Conservation (phyloP, 192 early-diverging fungal species). For the Umbelopsis vinacea region DNA sequence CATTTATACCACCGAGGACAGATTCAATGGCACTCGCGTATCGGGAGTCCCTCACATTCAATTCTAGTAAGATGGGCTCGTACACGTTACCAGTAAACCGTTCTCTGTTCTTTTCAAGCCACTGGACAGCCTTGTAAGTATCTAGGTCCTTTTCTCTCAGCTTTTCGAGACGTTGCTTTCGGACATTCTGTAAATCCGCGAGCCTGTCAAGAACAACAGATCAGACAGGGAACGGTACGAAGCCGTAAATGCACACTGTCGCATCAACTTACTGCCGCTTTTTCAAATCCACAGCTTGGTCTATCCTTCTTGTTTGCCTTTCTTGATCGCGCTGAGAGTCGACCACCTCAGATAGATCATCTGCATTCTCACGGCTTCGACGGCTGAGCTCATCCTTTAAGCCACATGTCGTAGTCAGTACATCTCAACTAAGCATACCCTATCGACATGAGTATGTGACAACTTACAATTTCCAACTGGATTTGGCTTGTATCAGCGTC, state of each 20-base stretch:
- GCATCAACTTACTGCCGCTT: constrained; percentile 31
- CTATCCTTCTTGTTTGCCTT: constrained; percentile 19
- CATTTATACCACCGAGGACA: constrained; percentile 42
- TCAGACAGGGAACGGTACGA: neutral
- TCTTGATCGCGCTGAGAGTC: constrained; percentile 40
- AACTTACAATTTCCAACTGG: constrained; percentile 41
- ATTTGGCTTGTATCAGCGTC: constrained; percentile 31
- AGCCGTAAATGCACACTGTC: too few species aligned
- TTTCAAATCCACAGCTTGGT: constrained; percentile 28
- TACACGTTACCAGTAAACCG: constrained; percentile 73
- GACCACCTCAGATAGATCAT: constrained; percentile 41
- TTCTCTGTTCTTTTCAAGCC: constrained; percentile 68
- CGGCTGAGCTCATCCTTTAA: constrained; percentile 30
- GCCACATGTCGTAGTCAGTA: neutral
- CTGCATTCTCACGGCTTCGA: constrained; percentile 26
- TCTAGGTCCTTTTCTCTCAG: constrained; percentile 56
- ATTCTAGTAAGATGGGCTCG: constrained; percentile 72
- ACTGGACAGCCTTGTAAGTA: constrained; percentile 64
- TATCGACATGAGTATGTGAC: neutral
- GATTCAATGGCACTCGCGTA: constrained; percentile 75
- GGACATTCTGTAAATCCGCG: constrained; percentile 62
- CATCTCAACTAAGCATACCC: neutral
- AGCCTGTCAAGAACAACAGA: constrained; percentile 43
- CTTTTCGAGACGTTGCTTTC: constrained; percentile 52
- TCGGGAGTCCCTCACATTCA: constrained; percentile 66